Percentiles rank a stretch among this genome's conserved stretches.
Evolutionary conservation across 345 rosid species (phyloP).

Genomic region (Rhizophora mangle): DNA sequence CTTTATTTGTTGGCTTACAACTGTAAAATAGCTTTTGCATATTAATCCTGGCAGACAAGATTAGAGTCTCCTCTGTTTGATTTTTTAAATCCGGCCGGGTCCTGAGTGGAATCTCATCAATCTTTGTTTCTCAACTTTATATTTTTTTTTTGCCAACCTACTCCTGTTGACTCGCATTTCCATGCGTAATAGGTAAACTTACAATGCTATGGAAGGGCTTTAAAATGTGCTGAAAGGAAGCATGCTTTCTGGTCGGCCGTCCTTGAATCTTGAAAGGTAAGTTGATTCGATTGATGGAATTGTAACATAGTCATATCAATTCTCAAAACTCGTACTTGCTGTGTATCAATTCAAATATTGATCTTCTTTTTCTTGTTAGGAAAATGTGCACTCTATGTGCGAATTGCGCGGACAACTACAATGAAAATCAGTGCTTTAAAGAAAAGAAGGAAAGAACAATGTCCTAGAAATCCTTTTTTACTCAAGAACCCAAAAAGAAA

Average conservation of each 20-base stretch:
- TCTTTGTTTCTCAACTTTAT: neutral
- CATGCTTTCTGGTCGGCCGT: no score
- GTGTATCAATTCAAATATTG: no score
- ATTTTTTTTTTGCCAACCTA: no score
- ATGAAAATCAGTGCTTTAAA: no score
- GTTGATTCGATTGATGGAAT: neutral
- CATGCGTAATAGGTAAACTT: neutral
- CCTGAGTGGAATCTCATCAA: neutral
- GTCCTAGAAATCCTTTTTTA: no score
- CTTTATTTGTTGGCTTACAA: constrained; percentile 11
- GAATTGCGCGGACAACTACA: no score
- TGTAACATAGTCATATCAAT: neutral
- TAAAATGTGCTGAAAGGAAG: neutral
- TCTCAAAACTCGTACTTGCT: no score
- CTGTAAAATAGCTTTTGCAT: constrained; percentile 6
- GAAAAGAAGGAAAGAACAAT: no score
- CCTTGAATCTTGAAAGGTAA: neutral
- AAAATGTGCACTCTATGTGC: no score
- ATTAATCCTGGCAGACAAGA: neutral
- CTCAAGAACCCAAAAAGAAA: no score
- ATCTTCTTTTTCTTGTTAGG: no score
- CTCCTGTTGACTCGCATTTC: no score
- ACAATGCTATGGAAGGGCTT: neutral
- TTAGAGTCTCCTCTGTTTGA: neutral
- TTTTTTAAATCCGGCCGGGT: neutral